Percentiles rank a stretch among this genome's conserved stretches.
These are phyloP conservation scores for Botryotinia narcissicola DNA, from an alignment of 2,329 filamentous ascomycete species.

Conservation along the genomic window DNA sequence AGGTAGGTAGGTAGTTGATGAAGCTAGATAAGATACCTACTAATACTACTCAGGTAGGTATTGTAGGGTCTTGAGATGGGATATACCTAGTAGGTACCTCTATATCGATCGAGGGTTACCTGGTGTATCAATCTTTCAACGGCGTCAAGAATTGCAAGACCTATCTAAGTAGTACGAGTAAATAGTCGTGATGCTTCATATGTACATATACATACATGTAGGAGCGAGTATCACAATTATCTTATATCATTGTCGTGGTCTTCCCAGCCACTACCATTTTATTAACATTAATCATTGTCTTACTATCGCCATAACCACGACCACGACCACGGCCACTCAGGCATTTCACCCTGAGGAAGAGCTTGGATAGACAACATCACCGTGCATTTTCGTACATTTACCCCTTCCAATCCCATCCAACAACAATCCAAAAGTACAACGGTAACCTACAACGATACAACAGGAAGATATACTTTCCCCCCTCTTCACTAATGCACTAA, in stretches of 20 bases:
- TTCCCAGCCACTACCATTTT: constrained; percentile 1
- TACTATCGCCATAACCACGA: neutral
- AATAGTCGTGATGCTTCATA: neutral
- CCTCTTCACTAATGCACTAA: constrained; percentile 1
- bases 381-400: constrained; percentile 3
- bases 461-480: neutral
- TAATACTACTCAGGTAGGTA: no score
- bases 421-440: neutral
- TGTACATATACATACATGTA: neutral
- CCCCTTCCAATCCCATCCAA: neutral
- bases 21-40: no score
- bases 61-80: no score
- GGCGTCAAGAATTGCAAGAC: no score
- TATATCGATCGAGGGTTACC: no score
- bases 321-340: neutral
- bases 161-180: no score
- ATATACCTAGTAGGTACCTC: no score
- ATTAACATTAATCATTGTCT: neutral
- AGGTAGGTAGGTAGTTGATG: no score
- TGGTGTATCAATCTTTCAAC: no score
- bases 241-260: neutral
- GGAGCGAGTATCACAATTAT: neutral
- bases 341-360: constrained; percentile 20
- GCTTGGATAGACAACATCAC: constrained; percentile 8
- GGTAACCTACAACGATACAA: neutral